Base-by-base conservation (phyloP, 768 basidiomycete species). In the Xerocomus brunneocitrinus region DNA sequence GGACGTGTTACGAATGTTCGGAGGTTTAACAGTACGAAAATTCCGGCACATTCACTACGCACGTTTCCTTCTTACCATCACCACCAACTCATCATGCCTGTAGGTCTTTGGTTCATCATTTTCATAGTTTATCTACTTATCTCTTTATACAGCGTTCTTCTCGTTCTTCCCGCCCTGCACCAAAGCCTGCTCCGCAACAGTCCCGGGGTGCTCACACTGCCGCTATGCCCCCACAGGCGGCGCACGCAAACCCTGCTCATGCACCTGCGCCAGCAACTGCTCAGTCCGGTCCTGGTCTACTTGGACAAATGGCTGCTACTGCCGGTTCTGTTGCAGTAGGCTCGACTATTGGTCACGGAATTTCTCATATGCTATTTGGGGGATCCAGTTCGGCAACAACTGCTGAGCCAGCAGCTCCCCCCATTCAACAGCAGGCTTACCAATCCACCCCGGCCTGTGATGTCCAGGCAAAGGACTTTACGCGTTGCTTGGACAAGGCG, bases 291-390 rank as follows among this genome's bases (percentile, higher is more conserved):
- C 90, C 91, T 1, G 90, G 91, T 13, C 75, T 93, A 79, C 51
- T 93, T 16, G 78, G 82, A 0, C 87, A 89, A 64, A 92, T 93
- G 89, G 91, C 91, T 50, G 87, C 89, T 5, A 91, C 92, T 6
- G 92, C 91, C 27, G 92, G 91, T 56, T 89, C 89, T 53, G 91
- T 95, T 47, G 93, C 91, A 5, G 75, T 91, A 46, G 93, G 92
- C 25, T 92, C 89, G 8, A 85, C 84, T 52, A 81, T 95, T 58
- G 92, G 91, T 42, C 92, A 95, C 66, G 92, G 92, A n/a, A 66
- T 95, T 58, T 91, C 89, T 39, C 80, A 70, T 69, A 91, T 94
- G 90, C 81, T 95, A 55, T 95, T 94, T 61, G 93, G 92, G 44
- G 84, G 89, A 53, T 74, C 79, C 50, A 69, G 69, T 35, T 71